Conservation (phyloP, 768 basidiomycete species). For the Bullera alba region DNA sequence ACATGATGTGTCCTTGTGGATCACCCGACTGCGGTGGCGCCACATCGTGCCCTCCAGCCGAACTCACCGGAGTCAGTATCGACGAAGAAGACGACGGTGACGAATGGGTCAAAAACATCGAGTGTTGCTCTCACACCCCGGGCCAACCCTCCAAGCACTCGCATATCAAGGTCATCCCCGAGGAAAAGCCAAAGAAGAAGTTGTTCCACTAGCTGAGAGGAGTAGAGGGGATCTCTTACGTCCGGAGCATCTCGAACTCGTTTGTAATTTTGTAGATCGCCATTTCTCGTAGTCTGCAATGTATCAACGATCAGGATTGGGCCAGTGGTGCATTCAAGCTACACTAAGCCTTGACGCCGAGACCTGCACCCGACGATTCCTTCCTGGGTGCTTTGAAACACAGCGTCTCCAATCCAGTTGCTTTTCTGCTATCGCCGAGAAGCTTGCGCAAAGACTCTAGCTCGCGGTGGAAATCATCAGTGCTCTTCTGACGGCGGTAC, state of each 20-base stretch:
- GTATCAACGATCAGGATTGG: no score
- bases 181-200: constrained; percentile 45
- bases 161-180: constrained; percentile 44
- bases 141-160: constrained; percentile 22
- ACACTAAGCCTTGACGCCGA: no score
- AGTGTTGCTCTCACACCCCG: constrained; percentile 40
- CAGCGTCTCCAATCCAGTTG: constrained; percentile 88
- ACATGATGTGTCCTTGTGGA: constrained; percentile 73
- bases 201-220: constrained; percentile 46
- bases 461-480: constrained; percentile 65
- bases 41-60: constrained; percentile 49
- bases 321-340: no score
- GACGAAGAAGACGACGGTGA: constrained; percentile 63
- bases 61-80: constrained; percentile 38
- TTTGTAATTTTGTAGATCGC: no score
- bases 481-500: constrained; percentile 64
- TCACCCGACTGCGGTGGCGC: constrained; percentile 48
- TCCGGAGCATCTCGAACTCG: no score
- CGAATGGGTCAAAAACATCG: constrained; percentile 73
- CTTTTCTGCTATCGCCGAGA: constrained; percentile 74
- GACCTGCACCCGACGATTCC: no score
- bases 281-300: no score
- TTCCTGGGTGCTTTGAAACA: constrained; percentile 56
- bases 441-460: constrained; percentile 88
- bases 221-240: no score